Evolutionary conservation across 2,329 filamentous ascomycete genomes (phyloP), one percentile per base, ranked within the genome.

Genomic region (Exophiala phaeomuriformis): DNA sequence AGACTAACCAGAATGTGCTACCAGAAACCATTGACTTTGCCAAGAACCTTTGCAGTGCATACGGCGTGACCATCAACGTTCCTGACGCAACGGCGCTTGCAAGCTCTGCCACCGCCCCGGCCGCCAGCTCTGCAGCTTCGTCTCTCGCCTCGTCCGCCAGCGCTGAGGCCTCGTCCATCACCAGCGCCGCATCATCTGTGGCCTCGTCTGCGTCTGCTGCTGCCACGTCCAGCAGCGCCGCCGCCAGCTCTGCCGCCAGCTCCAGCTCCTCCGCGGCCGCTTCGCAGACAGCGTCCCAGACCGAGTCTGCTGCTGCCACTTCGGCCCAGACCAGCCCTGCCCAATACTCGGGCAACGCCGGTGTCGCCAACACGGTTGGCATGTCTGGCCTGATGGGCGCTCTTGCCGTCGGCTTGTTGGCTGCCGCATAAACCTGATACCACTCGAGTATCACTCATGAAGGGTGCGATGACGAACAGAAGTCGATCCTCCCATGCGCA

Each of bases 21-120:
- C 9, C 47, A 49, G 47, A 12, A n/a, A 49, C 47, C 32, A 19
- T 4, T n/a, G 27, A 42, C 8, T 49, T 49, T 12, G 47, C 47
- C 5, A 37, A 41, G 4, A 8, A 8, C 4, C 47, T 49, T 7
- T 49, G 47, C 30, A 36, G 29, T 7, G 6, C 47, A 8, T 49
- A 49, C 39, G 37, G 36, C 10, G 47, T 49, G 2, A 41, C 35
- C 10, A 35, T 49, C 5, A n/a, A 49, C 27, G 36, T 49, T 5
- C 47, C 47, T 5, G 3, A 4, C 9, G 8, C 29, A 4, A 27
- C 19, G 6, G 33, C 36, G 5, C 10, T 36, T 4, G 30, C 36
- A n/a, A n/a, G 19, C 27, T 43, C 41, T 4, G 28, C 41, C n/a
- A 12, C 27, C 9, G 27, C 27, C 7, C 4, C 19, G 19, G 27